These are phyloP conservation scores for Begonia loranthoides DNA, from an alignment of 306 rosid genomes.

Conservation along the genomic window DNA sequence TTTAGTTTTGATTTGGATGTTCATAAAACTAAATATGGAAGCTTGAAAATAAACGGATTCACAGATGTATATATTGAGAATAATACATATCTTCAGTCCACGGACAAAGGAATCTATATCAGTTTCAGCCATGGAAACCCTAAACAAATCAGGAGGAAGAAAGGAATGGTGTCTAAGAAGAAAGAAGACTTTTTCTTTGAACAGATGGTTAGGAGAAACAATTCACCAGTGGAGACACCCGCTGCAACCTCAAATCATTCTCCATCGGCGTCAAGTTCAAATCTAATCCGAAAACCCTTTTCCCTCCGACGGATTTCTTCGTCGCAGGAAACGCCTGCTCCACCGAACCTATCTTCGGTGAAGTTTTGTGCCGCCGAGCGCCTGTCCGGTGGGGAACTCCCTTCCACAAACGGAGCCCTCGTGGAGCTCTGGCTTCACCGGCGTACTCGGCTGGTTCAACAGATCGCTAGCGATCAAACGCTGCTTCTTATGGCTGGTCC, in stretches of 20 bases:
- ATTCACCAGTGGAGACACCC: slow-evolving; percentile 10
- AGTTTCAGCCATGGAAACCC: neutral
- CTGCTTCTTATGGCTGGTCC: slow-evolving; percentile 69
- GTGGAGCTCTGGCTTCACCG: slow-evolving; percentile 34
- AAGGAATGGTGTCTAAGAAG: too few species aligned
- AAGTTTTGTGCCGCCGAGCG: slow-evolving; percentile 57
- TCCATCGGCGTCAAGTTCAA: slow-evolving; percentile 37
- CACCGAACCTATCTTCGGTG: slow-evolving; percentile 17
- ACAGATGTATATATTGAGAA: too few species aligned
- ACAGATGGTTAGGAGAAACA: neutral
- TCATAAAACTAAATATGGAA: too few species aligned
- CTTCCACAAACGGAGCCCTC: slow-evolving; percentile 55
- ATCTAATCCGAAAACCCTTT: slow-evolving; percentile 27
- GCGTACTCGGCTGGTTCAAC: neutral
- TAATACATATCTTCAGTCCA: too few species aligned
- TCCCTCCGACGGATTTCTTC: slow-evolving; percentile 5
- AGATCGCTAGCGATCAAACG: slow-evolving; percentile 17
- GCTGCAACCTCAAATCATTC: slow-evolving; percentile 25
- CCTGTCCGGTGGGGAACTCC: slow-evolving; percentile 64
- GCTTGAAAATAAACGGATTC: too few species aligned
- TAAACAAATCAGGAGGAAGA: neutral
- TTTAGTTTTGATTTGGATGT: too few species aligned
- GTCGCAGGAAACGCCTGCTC: too few species aligned
- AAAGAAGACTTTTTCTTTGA: neutral
- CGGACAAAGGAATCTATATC: too few species aligned